phyloP scores from a whole-genome alignment of 371 early-diverging fungal genomes.

The Blastocladiella emersonii region DNA sequence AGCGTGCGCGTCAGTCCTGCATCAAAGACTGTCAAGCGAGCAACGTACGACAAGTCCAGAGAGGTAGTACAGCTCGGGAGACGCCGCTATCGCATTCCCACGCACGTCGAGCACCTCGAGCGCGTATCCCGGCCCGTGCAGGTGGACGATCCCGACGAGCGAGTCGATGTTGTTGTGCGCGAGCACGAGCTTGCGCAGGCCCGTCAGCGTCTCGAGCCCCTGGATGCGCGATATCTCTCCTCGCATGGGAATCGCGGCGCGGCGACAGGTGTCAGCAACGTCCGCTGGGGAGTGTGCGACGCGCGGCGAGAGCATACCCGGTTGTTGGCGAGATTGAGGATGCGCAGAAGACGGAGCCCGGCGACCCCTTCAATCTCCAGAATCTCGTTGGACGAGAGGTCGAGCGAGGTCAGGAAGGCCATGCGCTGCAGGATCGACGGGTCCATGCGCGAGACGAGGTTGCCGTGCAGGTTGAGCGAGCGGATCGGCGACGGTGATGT shows the following conservation, averaged over 20 bases:
- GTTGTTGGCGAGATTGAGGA: conserved; percentile 7
- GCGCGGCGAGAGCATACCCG: too few species aligned
- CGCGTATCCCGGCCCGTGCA: background rate
- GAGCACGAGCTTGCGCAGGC: background rate
- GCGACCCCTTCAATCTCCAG: background rate
- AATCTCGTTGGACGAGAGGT: conserved; percentile 7
- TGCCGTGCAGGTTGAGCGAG: background rate
- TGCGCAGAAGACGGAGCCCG: background rate
- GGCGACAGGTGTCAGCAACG: background rate
- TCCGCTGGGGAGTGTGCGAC: too few species aligned
- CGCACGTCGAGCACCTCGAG: conserved; percentile 1
- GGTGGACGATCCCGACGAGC: conserved; percentile 4
- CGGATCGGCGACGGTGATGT: too few species aligned
- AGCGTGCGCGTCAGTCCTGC: too few species aligned
- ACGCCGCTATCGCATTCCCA: background rate
- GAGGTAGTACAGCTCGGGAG: conserved; percentile 1
- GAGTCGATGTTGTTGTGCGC: background rate
- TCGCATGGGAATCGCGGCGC: background rate
- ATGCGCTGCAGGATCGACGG: background rate
- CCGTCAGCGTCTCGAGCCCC: conserved; percentile 1
- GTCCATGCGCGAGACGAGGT: background rate
- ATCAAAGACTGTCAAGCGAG: too few species aligned
- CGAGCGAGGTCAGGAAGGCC: background rate
- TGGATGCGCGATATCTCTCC: background rate
- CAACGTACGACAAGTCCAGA: background rate